Base-by-base conservation (phyloP, 163 green algal genomes). In the Chloromonas sp. region DNA sequence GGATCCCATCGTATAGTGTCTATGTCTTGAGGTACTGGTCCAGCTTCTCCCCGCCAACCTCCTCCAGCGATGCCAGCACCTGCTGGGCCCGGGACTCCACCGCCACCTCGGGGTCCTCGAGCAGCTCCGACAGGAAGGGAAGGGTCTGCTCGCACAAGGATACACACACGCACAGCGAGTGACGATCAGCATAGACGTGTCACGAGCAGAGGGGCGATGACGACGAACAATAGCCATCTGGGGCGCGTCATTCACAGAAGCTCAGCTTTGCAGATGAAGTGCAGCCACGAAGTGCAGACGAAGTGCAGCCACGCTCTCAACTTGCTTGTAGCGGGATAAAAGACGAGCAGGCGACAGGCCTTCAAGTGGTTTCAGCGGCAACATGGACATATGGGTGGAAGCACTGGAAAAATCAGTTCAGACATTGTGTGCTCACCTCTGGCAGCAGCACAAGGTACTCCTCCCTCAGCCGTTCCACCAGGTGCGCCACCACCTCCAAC, bases 371-470 rank as follows among this genome's bases (percentile, higher is more conserved):
- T 36, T 36, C 36, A 36, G 36, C 36, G 36, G 36, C 36, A 36
- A 36, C 36, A 36, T 36, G 36, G 36, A 36, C 36, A 36, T 36
- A 36, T 36, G 36, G 36, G 36, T 36, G 36, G 36, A 36, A 36
- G 36, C 36, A 36, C 36, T 36, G 36, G 36, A 36, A 36, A 36
- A 36, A 36, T 36, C 36, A 36, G 36, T 36, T 36, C 36, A 36
- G 36, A 36, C 36, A 36, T 36, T 36, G 11, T 74, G 66, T 11
- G 3, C 83, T 81, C 66, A 85, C 90, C 90, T 98, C 96, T 2
- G 94, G 92, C 83, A 98, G 87, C 86, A 98, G 87, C 81, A 93
- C 86, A 61, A 97, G 80, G 71, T 96, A 99, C 89, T 99, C 96
- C 86, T 98, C 94, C 0, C 90, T 83, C 87, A 98, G 84, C 2